phyloP scores from a whole-genome alignment of 2,329 filamentous ascomycete genomes.

The Neoarthrinium moseri region DNA sequence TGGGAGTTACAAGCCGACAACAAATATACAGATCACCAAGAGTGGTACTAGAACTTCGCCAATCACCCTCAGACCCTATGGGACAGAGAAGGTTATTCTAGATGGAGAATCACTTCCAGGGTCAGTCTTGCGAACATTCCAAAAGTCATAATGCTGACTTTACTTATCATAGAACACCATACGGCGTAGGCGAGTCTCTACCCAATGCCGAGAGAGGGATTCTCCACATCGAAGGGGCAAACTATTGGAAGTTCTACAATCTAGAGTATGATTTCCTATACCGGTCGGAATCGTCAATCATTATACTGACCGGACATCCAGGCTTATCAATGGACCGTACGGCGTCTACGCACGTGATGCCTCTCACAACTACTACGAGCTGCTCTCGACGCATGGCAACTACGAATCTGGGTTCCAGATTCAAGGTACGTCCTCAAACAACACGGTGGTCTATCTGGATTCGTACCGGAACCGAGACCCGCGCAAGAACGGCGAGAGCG shows the following conservation, averaged over 20 bases:
- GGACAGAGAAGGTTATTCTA: constrained; percentile 41
- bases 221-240: constrained; percentile 42
- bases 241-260: constrained; percentile 45
- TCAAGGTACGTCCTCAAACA: constrained; percentile 30
- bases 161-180: constrained; percentile 32
- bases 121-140: not conserved
- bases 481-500: constrained; percentile 50
- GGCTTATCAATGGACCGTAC: constrained; percentile 35
- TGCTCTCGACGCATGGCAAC: constrained; percentile 35
- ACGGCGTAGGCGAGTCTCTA: constrained; percentile 35
- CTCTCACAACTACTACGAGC: constrained; percentile 35
- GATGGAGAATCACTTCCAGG: constrained; percentile 40
- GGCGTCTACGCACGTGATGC: constrained; percentile 34
- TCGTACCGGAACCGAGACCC: constrained; percentile 44
- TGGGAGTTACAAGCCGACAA: constrained; percentile 42
- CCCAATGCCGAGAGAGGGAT: constrained; percentile 42
- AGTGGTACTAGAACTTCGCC: constrained; percentile 38
- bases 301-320: not conserved
- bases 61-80: constrained; percentile 40
- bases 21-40: constrained; percentile 46
- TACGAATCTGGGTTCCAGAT: constrained; percentile 33
- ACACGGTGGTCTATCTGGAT: constrained; percentile 40
- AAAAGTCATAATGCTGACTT: not conserved
- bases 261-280: constrained; percentile 18
- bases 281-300: not conserved